Evolutionary conservation across 331 rosid genomes (phyloP), one percentile per base, ranked within the genome.

Genomic region (Quercus phellos): DNA sequence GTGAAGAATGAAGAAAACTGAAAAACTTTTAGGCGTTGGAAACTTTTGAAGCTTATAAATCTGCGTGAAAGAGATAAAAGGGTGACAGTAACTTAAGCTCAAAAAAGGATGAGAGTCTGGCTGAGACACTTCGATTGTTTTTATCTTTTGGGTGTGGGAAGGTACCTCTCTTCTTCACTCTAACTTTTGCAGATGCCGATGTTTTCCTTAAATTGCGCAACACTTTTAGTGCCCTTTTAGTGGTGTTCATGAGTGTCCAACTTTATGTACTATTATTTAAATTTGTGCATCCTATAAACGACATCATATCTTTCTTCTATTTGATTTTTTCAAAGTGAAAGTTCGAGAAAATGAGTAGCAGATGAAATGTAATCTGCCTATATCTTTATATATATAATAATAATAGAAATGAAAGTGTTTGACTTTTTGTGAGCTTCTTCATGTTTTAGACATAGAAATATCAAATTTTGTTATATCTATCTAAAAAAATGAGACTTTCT

Each of bases 161-260:
- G 75, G 58, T 55, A 68, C 67, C 46, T 38, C 46, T 38, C 46
- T 38, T 76, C 77, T 78, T 81, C 70, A 63, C 35, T 80, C 64
- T 38, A 71, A 72, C 83, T 67, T 84, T 61, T 78, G 72, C 58
- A 42, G 58, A 58, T 56, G 74, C 81, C 76, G 71, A 46, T 84
- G 77, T 78, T 79, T 77, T 84, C 93, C 97, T 85, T 87, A 87
- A 91, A 87, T 93, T 91, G 82, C 92, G 93, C 90, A 46, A 32
- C 83, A 84, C 84, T 85, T 85, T 81, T 4, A 72, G 77, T 38
- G 76, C 85, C 81, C 70, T 85, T 79, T 82, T 72, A 74, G 82
- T 85, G 82, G 72, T 80, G 74, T 76, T 84, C 80, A 84, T 82
- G 79, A 85, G 88, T 82, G 88, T n/a, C 74, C 55, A 0, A 67